Base-by-base conservation (phyloP, 208 protist species). In the Willaertia magna region DNA sequence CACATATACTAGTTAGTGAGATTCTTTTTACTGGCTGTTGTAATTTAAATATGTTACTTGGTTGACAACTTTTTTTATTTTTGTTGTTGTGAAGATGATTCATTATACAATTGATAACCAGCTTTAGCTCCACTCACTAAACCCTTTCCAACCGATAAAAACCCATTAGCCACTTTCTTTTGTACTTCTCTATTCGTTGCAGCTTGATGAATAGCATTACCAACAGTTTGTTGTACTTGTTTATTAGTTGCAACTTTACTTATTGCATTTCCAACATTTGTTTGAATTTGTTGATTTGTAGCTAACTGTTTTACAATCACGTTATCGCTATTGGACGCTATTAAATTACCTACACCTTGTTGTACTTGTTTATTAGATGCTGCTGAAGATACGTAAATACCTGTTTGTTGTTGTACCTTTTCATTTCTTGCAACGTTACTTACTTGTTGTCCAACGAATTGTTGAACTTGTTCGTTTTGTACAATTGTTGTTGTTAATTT, bases 151-250 rank as follows among this genome's bases (percentile, higher is more conserved):
- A 51, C 26, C 7, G 14, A 12, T 4, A 81, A 26, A 12, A 81
- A 81, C 40, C 76, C 76, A 51, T 51, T 26, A 81, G 76, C 76
- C 48, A 81, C 76, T 43, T 81, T 81, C 44, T 83, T 83, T 83
- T 83, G 78, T 47, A 55, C 26, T 40, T 83, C 78, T n/a, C 55
- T 83, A 20, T 83, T n/a, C 39, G 9, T 51, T 12, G 78, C 78
- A 43, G 47, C 44, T 39, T 4, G 39, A 42, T 40, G 16, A 55
- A 83, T 42, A 43, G 22, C 30, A 43, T 49, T 55, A 9, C 78
- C 78, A 55, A 83, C 43, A 12, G 20, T 22, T 40, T 83, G 52
- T 55, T 83, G 78, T 0, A 83, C 43, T 55, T 83, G 7, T 42
- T 83, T 47, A 55, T 83, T 83, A 43, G 46, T 46, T n/a, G 34